A percentile compares a stretch with the other conserved stretches of the same genome.
phyloP scores from a whole-genome alignment of 1,139 yeast species.

The Geotrichum carabidarum region DNA sequence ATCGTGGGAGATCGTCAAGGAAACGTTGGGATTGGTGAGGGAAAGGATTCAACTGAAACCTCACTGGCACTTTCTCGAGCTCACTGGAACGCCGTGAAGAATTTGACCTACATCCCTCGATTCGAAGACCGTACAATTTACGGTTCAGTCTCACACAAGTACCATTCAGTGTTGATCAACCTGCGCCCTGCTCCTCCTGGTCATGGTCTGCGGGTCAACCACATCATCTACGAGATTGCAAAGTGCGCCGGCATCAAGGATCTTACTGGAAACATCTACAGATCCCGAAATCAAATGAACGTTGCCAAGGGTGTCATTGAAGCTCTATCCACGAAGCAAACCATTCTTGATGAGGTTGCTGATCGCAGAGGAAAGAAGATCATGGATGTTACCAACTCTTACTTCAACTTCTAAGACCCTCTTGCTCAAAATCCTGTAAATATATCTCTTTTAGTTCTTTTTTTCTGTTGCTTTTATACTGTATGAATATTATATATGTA shows the following conservation, averaged over 20 bases:
- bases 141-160: slow-evolving; percentile 78
- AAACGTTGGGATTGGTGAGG: slow-evolving; percentile 93
- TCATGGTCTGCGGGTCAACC: slow-evolving; percentile 89
- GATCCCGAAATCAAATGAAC: slow-evolving; percentile 91
- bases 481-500: neutral
- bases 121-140: slow-evolving; percentile 87
- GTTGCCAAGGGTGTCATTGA: slow-evolving; percentile 87
- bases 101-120: slow-evolving; percentile 74
- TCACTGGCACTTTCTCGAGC: slow-evolving; percentile 78
- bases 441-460: neutral
- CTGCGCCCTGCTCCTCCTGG: slow-evolving; percentile 90
- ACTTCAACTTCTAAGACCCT: slow-evolving; percentile 44
- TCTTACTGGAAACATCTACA: slow-evolving; percentile 82
- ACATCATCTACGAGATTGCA: slow-evolving; percentile 84
- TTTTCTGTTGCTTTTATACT: neutral
- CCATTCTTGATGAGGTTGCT: slow-evolving; percentile 81
- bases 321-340: slow-evolving; percentile 71
- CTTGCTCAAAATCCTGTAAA: neutral
- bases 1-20: slow-evolving; percentile 93
- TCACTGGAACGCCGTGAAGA: slow-evolving; percentile 90
- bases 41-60: slow-evolving; percentile 78
- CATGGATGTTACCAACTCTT: slow-evolving; percentile 85
- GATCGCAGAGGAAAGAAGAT: slow-evolving; percentile 91
- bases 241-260: slow-evolving; percentile 94
- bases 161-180: slow-evolving; percentile 78